phyloP scores from a whole-genome alignment of 345 rosid genomes.

The Kernera saxatilis region DNA sequence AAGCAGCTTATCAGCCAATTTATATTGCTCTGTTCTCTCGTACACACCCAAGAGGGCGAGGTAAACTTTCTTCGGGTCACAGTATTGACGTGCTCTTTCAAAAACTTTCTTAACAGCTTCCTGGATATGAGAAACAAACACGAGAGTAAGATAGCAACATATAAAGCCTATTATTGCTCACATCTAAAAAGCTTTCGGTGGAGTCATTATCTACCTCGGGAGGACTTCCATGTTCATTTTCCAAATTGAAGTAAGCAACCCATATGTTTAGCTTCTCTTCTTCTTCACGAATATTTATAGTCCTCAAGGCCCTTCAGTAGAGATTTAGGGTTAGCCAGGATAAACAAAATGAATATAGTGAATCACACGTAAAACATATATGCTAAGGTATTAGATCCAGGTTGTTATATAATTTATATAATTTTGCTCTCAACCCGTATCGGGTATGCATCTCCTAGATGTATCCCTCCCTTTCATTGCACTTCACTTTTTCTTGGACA shows the following conservation, averaged over 20 bases:
- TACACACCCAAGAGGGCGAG: constrained; percentile 76
- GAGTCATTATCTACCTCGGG: constrained; percentile 57
- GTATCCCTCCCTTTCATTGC: not conserved
- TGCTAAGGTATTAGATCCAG: not conserved
- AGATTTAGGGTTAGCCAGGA: not conserved
- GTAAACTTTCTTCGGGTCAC: constrained; percentile 80
- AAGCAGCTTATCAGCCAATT: constrained; percentile 70
- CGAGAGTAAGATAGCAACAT: not conserved
- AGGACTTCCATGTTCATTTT: constrained; percentile 88
- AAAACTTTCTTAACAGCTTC: constrained; percentile 78
- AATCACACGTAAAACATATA: not conserved
- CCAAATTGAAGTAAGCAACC: constrained; percentile 96
- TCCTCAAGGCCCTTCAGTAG: constrained; percentile 76
- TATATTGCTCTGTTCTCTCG: constrained; percentile 73
- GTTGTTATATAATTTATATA: not conserved
- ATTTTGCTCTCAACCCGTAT: not conserved
- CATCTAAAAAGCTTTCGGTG: not conserved
- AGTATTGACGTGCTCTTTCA: constrained; percentile 81
- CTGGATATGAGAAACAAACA: constrained; percentile 39
- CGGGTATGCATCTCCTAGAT: no score
- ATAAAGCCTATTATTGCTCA: not conserved
- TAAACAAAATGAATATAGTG: not conserved
- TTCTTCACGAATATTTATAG: constrained; percentile 86
- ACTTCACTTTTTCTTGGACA: not conserved
- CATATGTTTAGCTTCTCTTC: constrained; percentile 89